Conservation (phyloP, 176 grass and related monocot species). For the Raddia distichophylla region DNA sequence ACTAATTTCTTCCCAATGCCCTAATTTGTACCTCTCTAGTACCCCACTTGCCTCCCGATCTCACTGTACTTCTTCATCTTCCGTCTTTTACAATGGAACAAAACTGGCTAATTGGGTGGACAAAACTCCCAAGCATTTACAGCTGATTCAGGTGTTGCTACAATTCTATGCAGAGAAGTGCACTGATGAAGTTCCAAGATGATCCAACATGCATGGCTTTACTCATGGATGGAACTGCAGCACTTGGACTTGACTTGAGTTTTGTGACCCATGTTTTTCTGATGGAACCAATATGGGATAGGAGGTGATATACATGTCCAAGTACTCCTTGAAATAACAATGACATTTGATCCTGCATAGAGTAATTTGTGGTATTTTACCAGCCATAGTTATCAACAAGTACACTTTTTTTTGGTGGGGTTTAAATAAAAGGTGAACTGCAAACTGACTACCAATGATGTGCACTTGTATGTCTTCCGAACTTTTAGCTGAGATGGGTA, state of each 20-base stretch:
- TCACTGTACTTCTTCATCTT: neutral
- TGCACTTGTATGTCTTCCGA: neutral
- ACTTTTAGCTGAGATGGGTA: neutral
- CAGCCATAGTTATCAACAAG: neutral
- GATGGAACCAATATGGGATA: constrained; percentile 99
- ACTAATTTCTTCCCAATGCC: neutral
- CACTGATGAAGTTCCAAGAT: constrained; percentile 75
- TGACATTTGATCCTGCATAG: constrained; percentile 9
- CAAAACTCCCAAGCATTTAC: constrained; percentile 26
- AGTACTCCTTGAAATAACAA: neutral
- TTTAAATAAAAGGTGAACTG: neutral
- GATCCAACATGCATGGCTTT: constrained; percentile 89
- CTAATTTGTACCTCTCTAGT: neutral
- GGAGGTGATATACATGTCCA: constrained; percentile 57
- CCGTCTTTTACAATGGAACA: constrained; percentile 1
- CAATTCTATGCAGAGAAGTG: constrained; percentile 69
- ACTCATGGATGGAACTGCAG: constrained; percentile 97
- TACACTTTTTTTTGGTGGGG: constrained; percentile 8
- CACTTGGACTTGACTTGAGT: constrained; percentile 94
- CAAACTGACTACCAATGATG: neutral
- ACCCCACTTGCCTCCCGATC: neutral
- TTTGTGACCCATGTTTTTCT: constrained; percentile 91
- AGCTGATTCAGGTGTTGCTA: constrained; percentile 25
- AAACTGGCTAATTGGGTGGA: constrained; percentile 12
- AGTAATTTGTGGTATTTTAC: neutral